phyloP scores from a whole-genome alignment of 345 rosid genomes.

The Populus davidiana region DNA sequence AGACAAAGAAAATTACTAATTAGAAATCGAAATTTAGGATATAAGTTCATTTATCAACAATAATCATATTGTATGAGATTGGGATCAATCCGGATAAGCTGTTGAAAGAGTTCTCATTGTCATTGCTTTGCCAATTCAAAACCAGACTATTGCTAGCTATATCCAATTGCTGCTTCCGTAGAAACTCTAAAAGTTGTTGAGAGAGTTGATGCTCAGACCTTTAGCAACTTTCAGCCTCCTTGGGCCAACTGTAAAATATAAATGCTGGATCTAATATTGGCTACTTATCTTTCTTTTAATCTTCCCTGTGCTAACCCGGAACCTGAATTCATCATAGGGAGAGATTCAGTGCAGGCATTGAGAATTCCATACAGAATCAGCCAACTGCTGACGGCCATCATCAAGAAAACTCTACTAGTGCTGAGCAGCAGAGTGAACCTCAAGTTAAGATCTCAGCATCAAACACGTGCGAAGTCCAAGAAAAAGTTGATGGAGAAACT shows the following conservation, averaged over 20 bases:
- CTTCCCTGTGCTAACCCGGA: background rate
- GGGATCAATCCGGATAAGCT: background rate
- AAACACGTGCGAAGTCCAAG: background rate
- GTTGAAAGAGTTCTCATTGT: no score
- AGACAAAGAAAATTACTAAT: background rate
- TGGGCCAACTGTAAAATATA: no score
- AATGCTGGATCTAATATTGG: background rate
- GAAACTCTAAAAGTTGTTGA: no score
- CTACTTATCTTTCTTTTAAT: background rate
- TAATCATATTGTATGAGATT: background rate
- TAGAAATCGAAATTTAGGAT: background rate
- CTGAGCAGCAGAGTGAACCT: constrained; percentile 2
- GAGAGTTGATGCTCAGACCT: no score
- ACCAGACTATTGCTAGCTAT: background rate
- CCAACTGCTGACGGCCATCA: background rate
- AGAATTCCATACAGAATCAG: constrained; percentile 19
- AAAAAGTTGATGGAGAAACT: constrained; percentile 16
- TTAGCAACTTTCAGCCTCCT: no score
- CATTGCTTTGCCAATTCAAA: no score
- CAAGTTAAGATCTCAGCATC: background rate
- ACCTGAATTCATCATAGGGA: constrained; percentile 36
- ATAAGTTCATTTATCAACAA: background rate
- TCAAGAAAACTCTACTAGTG: background rate
- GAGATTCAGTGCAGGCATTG: constrained; percentile 37
- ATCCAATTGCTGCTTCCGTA: background rate